These are phyloP conservation scores for Sphagnum tenellum DNA, from an alignment of 225 moss, liverwort and hornwort genomes.

Conservation along the genomic window DNA sequence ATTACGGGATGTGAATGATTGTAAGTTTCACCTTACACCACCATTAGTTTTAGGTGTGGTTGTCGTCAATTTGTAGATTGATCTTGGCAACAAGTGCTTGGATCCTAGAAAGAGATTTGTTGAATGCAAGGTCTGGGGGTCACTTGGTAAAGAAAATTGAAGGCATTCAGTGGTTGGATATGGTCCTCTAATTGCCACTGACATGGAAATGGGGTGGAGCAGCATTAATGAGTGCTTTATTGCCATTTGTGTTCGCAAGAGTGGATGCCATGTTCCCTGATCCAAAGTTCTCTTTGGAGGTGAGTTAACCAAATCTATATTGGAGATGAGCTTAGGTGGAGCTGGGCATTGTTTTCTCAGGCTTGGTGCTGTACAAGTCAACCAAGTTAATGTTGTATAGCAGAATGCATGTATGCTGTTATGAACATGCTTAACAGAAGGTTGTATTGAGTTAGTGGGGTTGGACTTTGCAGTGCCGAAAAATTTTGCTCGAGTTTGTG, in stretches of 20 bases:
- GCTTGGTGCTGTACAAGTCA: background rate
- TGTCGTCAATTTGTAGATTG: too few species aligned
- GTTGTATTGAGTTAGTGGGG: background rate
- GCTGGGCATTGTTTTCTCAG: background rate
- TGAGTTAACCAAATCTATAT: slow-evolving; percentile 4
- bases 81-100: too few species aligned
- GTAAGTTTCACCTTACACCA: slow-evolving; percentile 25
- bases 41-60: too few species aligned
- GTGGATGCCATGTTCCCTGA: slow-evolving; percentile 93
- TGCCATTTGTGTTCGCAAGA: slow-evolving; percentile 70
- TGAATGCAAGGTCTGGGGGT: too few species aligned
- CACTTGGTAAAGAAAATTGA: too few species aligned
- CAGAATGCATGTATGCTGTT: too few species aligned
- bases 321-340: background rate
- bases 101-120: too few species aligned
- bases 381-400: too few species aligned
- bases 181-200: too few species aligned
- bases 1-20: slow-evolving; percentile 90
- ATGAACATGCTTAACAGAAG: too few species aligned
- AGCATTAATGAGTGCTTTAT: slow-evolving; percentile 75
- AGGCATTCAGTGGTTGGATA: too few species aligned
- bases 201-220: slow-evolving; percentile 4
- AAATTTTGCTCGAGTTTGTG: slow-evolving; percentile 65
- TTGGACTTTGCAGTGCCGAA: slow-evolving; percentile 40
- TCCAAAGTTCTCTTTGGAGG: slow-evolving; percentile 58